A percentile compares a stretch with the other conserved stretches of the same genome.
phyloP scores from a whole-genome alignment of 169 alveolate species.

The Theileria luwenshuni region DNA sequence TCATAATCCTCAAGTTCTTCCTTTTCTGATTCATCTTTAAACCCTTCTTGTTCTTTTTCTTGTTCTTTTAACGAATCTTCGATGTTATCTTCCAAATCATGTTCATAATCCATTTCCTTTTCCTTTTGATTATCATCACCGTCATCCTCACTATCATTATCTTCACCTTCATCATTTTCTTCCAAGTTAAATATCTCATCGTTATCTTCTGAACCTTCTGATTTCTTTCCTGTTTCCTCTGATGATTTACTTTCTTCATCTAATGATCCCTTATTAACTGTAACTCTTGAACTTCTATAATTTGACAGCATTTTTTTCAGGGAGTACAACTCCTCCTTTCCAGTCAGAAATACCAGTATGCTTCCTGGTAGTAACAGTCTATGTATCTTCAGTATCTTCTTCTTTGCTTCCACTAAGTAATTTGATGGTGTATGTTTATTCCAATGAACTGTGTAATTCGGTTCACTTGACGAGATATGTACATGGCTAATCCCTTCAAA shows the following conservation, averaged over 20 bases:
- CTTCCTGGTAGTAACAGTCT: slow-evolving; percentile 96
- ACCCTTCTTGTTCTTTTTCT: slow-evolving; percentile 5
- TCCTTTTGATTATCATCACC: slow-evolving; percentile 61
- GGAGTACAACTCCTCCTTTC: slow-evolving; percentile 92
- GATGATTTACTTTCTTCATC: neutral
- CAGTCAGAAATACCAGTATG: slow-evolving; percentile 95
- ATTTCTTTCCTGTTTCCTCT: too few species aligned
- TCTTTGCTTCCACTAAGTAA: slow-evolving; percentile 74
- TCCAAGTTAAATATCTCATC: slow-evolving; percentile 63
- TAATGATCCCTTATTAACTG: neutral
- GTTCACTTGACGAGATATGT: slow-evolving; percentile 64
- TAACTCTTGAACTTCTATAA: slow-evolving; percentile 25
- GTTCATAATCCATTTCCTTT: neutral
- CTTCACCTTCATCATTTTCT: slow-evolving; percentile 51
- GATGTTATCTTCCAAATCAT: slow-evolving; percentile 20
- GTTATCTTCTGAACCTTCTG: slow-evolving; percentile 50
- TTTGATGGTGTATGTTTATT: slow-evolving; percentile 60
- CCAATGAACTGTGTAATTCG: slow-evolving; percentile 69
- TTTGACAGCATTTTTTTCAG: slow-evolving; percentile 80
- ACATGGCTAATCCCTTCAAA: slow-evolving; percentile 56
- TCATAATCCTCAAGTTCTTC: slow-evolving; percentile 33
- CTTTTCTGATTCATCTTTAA: neutral
- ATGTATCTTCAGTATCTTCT: slow-evolving; percentile 86
- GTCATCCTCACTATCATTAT: slow-evolving; percentile 1
- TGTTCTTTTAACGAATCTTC: too few species aligned